Base-by-base conservation (phyloP, 495 filamentous ascomycete species). In the Annulohypoxylon maeteangense region DNA sequence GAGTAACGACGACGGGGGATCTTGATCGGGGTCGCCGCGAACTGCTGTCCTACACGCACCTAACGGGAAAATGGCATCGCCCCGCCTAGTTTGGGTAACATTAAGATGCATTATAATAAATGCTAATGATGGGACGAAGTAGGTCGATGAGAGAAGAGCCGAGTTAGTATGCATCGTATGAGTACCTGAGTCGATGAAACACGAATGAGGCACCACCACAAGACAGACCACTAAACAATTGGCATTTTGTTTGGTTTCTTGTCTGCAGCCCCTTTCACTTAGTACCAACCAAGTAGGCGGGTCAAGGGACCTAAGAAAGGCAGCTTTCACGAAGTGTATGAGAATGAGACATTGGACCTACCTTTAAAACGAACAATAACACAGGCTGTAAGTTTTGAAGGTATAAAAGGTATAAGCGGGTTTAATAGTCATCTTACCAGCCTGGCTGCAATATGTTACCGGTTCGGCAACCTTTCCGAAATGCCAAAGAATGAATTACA, bases 1-100 rank as follows among this genome's bases (percentile, higher is more conserved):
- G 57, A 62, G 27, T 62, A 55, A 47, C 50, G 27, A 48, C 29
- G 40, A 62, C 38, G 22, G 11, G 18, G 48, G 11, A 65, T 48
- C 56, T 22, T 12, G 27, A 36, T 44, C 55, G 36, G 47, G 34
- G 23, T 60, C 45, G 23, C 36, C 31, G 44, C 1, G 34, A 50
- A 48, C 27, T 29, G 53, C 50, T 29, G 54, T 58, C 27, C 42
- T 59, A 50, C 32, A 16, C 51, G 11, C 31, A 47, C 22, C 36
- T 57, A 66, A 40, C 38, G 27, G 45, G 1, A 32, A n/a, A 31
- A 16, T 18, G n/a, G 2, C 11, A 22, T 12, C 7, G 18, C 14
- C 4, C 18, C 18, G 22, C 12, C 36, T 45, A 22, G 2, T 58
- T 66, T 45, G 14, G 48, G 36, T 11, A 8, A 47, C 23, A 16